Evolutionary conservation across 2,329 filamentous ascomycete species (phyloP).

Genomic region (Endothia cerciana): DNA sequence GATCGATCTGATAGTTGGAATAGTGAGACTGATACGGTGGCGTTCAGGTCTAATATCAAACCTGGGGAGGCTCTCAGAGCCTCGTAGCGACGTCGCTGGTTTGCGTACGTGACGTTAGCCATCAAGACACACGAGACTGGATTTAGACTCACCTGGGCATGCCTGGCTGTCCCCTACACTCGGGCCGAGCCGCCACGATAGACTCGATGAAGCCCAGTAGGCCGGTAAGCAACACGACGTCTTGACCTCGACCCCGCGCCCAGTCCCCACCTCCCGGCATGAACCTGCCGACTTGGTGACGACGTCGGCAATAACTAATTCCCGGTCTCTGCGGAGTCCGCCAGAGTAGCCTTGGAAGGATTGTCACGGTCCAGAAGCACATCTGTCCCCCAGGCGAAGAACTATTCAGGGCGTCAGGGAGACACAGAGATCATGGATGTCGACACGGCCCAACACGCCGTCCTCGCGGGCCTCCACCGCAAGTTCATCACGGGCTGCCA

Average conservation of each 20-base stretch:
- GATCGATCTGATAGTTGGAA: too few species aligned
- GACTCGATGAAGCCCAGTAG: background rate
- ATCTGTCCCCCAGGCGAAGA: background rate
- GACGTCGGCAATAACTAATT: background rate
- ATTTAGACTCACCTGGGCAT: too few species aligned
- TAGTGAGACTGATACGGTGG: too few species aligned
- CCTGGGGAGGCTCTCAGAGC: too few species aligned
- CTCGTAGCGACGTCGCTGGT: too few species aligned
- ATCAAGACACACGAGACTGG: too few species aligned
- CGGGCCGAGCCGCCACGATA: background rate
- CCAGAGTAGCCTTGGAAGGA: background rate
- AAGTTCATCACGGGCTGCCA: slow-evolving; percentile 50
- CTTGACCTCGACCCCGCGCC: background rate
- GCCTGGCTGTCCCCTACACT: too few species aligned
- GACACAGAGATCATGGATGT: slow-evolving; percentile 8
- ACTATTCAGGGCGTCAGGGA: background rate
- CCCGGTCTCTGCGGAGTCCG: background rate
- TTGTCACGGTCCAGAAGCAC: background rate
- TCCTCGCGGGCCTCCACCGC: slow-evolving; percentile 20
- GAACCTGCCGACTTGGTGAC: background rate
- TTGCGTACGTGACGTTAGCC: too few species aligned
- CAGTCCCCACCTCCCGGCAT: slow-evolving; percentile 7
- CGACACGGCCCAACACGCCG: background rate
- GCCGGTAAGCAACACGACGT: too few species aligned
- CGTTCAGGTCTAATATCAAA: too few species aligned